Conservation (phyloP, 2,329 filamentous ascomycete genomes). For the Xylaria sp. region DNA sequence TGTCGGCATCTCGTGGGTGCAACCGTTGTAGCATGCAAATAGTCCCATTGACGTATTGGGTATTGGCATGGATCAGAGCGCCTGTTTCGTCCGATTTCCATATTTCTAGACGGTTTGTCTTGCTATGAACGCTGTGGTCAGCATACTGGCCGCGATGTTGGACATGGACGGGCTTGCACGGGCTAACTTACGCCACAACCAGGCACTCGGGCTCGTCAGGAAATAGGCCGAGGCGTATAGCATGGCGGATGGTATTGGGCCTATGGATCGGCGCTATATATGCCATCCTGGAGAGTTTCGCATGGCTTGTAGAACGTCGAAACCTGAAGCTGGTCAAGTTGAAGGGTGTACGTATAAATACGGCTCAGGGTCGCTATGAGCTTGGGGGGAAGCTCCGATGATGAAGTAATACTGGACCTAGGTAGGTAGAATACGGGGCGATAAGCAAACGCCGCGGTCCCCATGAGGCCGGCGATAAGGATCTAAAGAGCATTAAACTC, state of each 20-base stretch:
- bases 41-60: conserved; percentile 80
- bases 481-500: conserved; percentile 5
- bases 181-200: conserved; percentile 76
- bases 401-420: conserved; percentile 24
- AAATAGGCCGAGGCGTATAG: conserved; percentile 79
- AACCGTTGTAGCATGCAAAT: conserved; percentile 85
- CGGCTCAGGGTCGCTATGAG: not conserved
- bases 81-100: conserved; percentile 74
- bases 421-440: too few species aligned
- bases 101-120: conserved; percentile 84
- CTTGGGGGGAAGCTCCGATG: conserved; percentile 26
- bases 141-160: conserved; percentile 23
- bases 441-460: conserved; percentile 35
- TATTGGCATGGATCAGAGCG: conserved; percentile 59
- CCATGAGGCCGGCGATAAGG: conserved; percentile 25
- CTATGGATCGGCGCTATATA: conserved; percentile 94
- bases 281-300: conserved; percentile 67
- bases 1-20: conserved; percentile 72
- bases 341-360: not conserved
- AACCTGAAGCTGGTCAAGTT: not conserved
- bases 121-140: conserved; percentile 57
- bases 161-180: not conserved
- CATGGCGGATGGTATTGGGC: conserved; percentile 89
- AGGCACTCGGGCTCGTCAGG: conserved; percentile 78
- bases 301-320: conserved; percentile 30